Base-by-base conservation (phyloP, 23 red algal genomes). In the Gracilaria gracilis region DNA sequence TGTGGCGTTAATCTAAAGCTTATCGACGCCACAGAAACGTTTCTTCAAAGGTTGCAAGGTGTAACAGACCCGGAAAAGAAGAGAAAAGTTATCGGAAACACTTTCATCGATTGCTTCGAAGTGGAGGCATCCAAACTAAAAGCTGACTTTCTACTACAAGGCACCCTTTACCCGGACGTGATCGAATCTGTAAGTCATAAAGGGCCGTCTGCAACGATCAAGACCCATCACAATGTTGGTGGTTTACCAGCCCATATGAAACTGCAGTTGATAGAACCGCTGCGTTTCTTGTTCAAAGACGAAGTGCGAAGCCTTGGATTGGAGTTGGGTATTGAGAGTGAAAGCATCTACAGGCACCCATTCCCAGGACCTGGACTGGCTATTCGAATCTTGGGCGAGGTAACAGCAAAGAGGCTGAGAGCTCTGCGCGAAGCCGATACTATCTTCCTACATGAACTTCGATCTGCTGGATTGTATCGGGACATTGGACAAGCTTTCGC, bases 151-250 rank as follows among this genome's bases (percentile, higher is more conserved):
- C 78, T 98, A 31, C 79, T 98, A 8, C 97, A 98, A 33, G 97
- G 97, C 46, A 98, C 97, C 27, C 78, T 98, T 62, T 98, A 98
- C 79, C 97, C 97, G 15, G 97, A 98, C 70, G 97, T 98, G 53
- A 98, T 98, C 67, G 97, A 98, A 83, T 98, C 97, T 24, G 61
- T 92, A 9, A 89, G 80, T 20, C 93, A 98, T 80, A 91, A 92
- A 53, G 97, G 97, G 7, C 97, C 97, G 11, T 95, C 93, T 0
- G 97, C 94, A 34, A 98, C 97, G 50, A 98, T 98, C 85, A 98
- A 98, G 50, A 98, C 97, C 19, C 97, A 98, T 55, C 97, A 98
- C 74, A 98, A 98, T 61, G 97, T 98, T 2, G 97, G 97, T 33
- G 97, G 97, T 29, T 71, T 98, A 47, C 97, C 97, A 19, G 88